phyloP scores from a whole-genome alignment of 202 grass and related monocot species.

The Carex arenaria region DNA sequence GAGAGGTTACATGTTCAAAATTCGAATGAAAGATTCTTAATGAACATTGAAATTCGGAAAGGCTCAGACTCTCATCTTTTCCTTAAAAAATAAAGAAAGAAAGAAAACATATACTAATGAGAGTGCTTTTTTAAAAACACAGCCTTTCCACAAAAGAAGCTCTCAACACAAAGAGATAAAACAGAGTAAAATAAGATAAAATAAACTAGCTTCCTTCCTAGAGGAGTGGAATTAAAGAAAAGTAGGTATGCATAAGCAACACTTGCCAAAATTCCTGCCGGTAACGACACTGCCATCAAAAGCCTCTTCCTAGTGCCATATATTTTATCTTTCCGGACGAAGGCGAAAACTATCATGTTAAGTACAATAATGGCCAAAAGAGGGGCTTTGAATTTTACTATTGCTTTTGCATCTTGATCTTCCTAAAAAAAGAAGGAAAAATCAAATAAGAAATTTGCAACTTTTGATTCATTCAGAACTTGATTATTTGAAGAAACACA shows the following conservation, averaged over 20 bases:
- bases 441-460: neutral
- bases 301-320: neutral
- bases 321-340: neutral
- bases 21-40: too few relatives aligned
- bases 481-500: neutral
- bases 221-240: neutral
- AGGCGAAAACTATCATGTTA: neutral
- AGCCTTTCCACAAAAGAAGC: slow-evolving; percentile 1
- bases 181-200: slow-evolving; percentile 1
- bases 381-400: neutral
- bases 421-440: neutral
- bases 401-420: neutral
- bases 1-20: too few relatives aligned
- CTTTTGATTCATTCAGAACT: neutral
- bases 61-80: too few relatives aligned
- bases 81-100: too few relatives aligned
- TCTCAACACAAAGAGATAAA: neutral
- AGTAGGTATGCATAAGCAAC: neutral
- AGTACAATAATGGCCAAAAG: neutral
- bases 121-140: neutral
- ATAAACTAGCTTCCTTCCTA: neutral
- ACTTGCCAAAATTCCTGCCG: neutral
- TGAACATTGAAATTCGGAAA: too few relatives aligned
- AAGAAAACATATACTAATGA: neutral
- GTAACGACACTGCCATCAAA: neutral